Conservation (phyloP, 2,329 filamentous ascomycete genomes). For the Fusarium sp. region DNA sequence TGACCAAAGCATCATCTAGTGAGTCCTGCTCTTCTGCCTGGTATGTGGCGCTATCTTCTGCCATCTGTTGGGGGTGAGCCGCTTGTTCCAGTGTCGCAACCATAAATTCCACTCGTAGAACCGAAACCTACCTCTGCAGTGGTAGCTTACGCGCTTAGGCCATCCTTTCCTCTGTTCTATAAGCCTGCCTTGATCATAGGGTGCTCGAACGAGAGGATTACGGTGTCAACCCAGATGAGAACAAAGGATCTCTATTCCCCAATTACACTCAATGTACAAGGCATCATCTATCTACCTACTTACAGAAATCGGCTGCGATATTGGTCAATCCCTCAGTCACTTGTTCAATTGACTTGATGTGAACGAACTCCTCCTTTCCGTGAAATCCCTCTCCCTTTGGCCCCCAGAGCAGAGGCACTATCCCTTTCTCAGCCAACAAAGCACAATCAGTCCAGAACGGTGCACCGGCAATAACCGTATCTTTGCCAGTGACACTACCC, state of each 20-base stretch:
- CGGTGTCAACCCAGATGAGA: too few relatives aligned
- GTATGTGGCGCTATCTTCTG: neutral
- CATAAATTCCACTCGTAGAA: neutral
- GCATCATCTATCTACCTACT: neutral
- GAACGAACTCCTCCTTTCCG: conserved; percentile 60
- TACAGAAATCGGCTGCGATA: conserved; percentile 46
- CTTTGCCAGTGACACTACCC: conserved; percentile 38
- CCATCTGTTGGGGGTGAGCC: neutral
- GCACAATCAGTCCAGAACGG: conserved; percentile 64
- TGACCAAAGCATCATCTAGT: neutral
- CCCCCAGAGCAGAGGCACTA: conserved; percentile 58
- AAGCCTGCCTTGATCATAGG: too few relatives aligned
- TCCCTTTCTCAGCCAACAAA: conserved; percentile 55
- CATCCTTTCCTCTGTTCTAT: neutral
- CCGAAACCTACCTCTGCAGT: neutral
- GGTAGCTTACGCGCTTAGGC: neutral
- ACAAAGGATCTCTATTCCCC: neutral
- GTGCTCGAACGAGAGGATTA: neutral
- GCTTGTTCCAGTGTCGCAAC: neutral
- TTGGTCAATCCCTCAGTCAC: conserved; percentile 43
- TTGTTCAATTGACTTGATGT: conserved; percentile 53
- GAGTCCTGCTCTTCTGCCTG: neutral
- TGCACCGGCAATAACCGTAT: conserved; percentile 43
- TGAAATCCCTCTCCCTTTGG: conserved; percentile 61
- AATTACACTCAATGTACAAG: neutral